These are phyloP conservation scores for Oryza coarctata DNA, from an alignment of 176 grass and related monocot genomes.

Conservation along the genomic window DNA sequence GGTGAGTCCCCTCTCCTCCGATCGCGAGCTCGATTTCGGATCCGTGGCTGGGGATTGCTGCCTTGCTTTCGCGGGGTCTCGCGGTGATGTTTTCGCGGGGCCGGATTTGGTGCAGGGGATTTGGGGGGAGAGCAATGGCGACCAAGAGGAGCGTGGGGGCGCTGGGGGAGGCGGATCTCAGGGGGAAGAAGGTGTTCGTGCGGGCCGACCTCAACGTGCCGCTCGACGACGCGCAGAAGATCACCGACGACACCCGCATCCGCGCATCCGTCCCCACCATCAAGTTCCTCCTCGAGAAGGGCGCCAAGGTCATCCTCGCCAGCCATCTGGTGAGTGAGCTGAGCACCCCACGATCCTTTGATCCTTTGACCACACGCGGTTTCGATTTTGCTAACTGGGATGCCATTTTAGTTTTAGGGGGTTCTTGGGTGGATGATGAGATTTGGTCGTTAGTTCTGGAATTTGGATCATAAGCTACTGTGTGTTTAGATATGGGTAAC, in stretches of 20 bases:
- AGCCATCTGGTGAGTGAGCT: slow-evolving; percentile 67
- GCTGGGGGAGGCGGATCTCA: slow-evolving; percentile 75
- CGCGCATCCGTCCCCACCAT: slow-evolving; percentile 82
- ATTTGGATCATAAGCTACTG: not conserved
- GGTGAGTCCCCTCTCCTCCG: slow-evolving; percentile 7
- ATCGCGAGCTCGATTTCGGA: not conserved
- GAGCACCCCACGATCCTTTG: not conserved
- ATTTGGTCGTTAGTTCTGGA: not conserved
- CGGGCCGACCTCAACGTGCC: slow-evolving; percentile 95
- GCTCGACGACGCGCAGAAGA: slow-evolving; percentile 82
- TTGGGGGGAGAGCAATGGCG: slow-evolving; percentile 54
- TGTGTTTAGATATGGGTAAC: no score
- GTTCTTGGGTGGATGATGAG: not conserved
- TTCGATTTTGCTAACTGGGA: no score
- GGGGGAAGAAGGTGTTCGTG: slow-evolving; percentile 87
- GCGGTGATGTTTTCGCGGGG: not conserved
- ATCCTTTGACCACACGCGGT: no score
- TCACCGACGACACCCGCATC: slow-evolving; percentile 95
- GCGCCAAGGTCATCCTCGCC: slow-evolving; percentile 81
- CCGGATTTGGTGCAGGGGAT: slow-evolving; percentile 32
- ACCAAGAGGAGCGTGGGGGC: slow-evolving; percentile 84
- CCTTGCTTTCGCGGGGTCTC: not conserved
- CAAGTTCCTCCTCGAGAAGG: slow-evolving; percentile 78
- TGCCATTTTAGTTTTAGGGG: no score
- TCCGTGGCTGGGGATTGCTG: no score